Percentiles rank a stretch among this genome's conserved stretches.
phyloP scores from a whole-genome alignment of 768 basidiomycete genomes.

The Russula virescens region DNA sequence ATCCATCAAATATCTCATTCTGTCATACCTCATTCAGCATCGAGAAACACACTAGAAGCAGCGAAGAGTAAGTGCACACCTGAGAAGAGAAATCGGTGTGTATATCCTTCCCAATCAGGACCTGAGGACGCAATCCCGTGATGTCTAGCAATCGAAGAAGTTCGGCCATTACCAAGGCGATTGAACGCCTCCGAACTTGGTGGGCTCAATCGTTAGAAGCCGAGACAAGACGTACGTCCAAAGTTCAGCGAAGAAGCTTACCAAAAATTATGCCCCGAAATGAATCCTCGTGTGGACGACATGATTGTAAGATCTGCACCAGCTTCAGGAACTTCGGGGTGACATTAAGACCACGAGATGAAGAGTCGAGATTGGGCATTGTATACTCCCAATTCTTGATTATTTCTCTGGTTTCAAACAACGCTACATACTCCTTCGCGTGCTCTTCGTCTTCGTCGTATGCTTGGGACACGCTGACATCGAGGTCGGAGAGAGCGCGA shows the following conservation, averaged over 20 bases:
- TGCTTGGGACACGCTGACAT: constrained; percentile 23
- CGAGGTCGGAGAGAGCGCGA: constrained; percentile 41
- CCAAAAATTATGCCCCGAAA: constrained; percentile 68
- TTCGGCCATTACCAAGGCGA: constrained; percentile 55
- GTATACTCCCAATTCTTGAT: constrained; percentile 59
- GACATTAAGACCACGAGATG: constrained; percentile 58
- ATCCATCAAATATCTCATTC: constrained; percentile 46
- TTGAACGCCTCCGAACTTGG: constrained; percentile 47
- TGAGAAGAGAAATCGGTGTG: constrained; percentile 33
- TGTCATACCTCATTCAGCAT: constrained; percentile 25
- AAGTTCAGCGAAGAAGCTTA: constrained; percentile 28
- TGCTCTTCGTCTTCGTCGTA: constrained; percentile 34
- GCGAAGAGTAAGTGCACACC: constrained; percentile 25
- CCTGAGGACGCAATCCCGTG: constrained; percentile 50
- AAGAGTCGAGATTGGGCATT: constrained; percentile 55
- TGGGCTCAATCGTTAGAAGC: background rate
- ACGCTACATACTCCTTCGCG: constrained; percentile 31
- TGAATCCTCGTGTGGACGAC: constrained; percentile 43
- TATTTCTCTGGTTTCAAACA: constrained; percentile 31
- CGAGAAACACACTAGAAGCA: background rate
- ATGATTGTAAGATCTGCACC: constrained; percentile 52
- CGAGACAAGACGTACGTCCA: background rate
- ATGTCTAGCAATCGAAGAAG: constrained; percentile 51
- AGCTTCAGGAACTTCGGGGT: constrained; percentile 61
- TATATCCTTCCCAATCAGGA: constrained; percentile 38